phyloP scores from a whole-genome alignment of 805 yeast species.

The Teunomyces pallodes region DNA sequence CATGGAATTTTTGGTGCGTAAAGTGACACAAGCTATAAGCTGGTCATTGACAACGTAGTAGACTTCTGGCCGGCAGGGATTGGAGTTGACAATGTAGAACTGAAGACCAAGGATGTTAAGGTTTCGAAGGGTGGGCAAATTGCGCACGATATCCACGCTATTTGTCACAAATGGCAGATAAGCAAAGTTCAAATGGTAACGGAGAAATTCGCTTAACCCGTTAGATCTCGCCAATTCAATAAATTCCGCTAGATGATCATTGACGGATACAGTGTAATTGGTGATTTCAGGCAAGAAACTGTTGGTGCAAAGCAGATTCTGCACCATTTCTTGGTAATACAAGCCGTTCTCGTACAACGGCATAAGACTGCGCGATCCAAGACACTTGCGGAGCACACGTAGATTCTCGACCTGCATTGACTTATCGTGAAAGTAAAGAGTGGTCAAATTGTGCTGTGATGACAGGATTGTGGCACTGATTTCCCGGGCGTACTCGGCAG shows the following conservation, averaged over 20 bases:
- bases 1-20: not conserved
- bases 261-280: conserved; percentile 3
- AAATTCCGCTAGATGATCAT: conserved; percentile 10
- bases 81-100: not conserved
- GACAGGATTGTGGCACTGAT: conserved; percentile 7
- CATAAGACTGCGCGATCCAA: conserved; percentile 6
- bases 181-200: conserved; percentile 9
- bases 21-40: not conserved
- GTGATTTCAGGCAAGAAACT: conserved; percentile 5
- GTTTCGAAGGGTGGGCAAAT: not conserved
- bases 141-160: conserved; percentile 7
- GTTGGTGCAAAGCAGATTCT: conserved; percentile 5
- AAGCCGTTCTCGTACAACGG: conserved; percentile 13
- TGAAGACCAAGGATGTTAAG: conserved; percentile 2
- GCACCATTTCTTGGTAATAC: conserved; percentile 6
- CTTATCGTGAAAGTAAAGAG: conserved; percentile 15
- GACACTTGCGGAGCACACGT: conserved; percentile 12
- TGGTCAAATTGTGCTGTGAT: conserved; percentile 11
- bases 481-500: conserved; percentile 6
- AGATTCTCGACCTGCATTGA: conserved; percentile 14
- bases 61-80: conserved; percentile 1
- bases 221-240: conserved; percentile 4
- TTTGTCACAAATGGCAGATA: conserved; percentile 11
- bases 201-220: conserved; percentile 10
- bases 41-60: not conserved